phyloP scores from a whole-genome alignment of 345 rosid species.

The Populus deltoides region DNA sequence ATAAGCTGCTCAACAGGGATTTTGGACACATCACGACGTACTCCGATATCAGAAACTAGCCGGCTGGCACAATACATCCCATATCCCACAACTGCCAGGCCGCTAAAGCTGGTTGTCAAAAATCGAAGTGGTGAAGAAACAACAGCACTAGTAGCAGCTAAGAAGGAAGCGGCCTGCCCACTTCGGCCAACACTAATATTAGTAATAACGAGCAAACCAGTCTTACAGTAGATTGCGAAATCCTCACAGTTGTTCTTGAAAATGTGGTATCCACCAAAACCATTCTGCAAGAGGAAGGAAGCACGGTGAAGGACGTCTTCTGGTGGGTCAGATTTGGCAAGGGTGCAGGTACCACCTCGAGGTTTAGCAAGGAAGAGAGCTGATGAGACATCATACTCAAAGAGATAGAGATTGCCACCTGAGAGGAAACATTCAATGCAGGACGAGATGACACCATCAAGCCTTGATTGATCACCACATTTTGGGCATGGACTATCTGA shows the following conservation, averaged over 20 bases:
- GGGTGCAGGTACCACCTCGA: conserved; percentile 81
- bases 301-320: conserved; percentile 60
- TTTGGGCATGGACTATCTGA: conserved; percentile 47
- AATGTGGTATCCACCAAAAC: conserved; percentile 62
- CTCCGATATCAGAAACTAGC: conserved; percentile 55
- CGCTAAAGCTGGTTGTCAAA: conserved; percentile 54
- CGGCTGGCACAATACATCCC: conserved; percentile 53
- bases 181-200: conserved; percentile 59
- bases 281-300: conserved; percentile 49
- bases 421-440: conserved; percentile 71
- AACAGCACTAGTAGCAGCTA: conserved; percentile 46
- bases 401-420: conserved; percentile 56
- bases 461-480: conserved; percentile 49
- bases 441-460: conserved; percentile 54
- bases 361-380: conserved; percentile 51
- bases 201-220: conserved; percentile 49
- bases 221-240: conserved; percentile 75
- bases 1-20: conserved; percentile 48
- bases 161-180: conserved; percentile 62
- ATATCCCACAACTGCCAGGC: conserved; percentile 48
- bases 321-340: conserved; percentile 55
- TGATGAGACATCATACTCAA: conserved; percentile 49
- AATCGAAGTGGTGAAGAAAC: conserved; percentile 47
- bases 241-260: conserved; percentile 79
- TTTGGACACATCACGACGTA: conserved; percentile 54